Evolutionary conservation across 768 basidiomycete genomes (phyloP), one percentile per base, ranked within the genome.

Genomic region (Amylocystis lapponica): DNA sequence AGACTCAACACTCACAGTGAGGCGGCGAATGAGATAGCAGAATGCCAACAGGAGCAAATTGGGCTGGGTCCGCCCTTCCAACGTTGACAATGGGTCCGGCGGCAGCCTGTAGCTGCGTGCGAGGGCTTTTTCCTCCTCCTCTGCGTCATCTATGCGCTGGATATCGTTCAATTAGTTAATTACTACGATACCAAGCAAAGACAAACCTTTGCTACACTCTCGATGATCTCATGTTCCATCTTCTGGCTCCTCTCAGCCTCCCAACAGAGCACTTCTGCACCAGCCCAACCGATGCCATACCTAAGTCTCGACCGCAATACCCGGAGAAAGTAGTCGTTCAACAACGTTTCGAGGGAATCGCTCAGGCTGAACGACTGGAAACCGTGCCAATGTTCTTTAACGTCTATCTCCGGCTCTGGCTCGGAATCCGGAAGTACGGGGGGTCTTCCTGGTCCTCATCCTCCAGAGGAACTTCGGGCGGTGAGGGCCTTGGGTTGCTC

Each of bases 1-100:
- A 37, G 17, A 29, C 16, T 14, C 13, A 32, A 43, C 12, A 58
- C 69, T 42, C 49, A 81, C 81, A 45, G 75, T 69, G 29, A 85
- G 64, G 13, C 84, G 74, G 14, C 85, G 72, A 16, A 86, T 49
- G 16, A 85, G 69, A 57, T 83, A 86, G 34, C 67, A 72, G 52
- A 82, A 83, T 1, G 82, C 76, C 4, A 75, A 66, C n/a, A 81
- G 65, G 1, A 78, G 74, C 13, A 85, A 59, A 46, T 87, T 86
- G 50, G 83, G 63, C 3, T 67, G 54, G 3, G 65, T 62, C 3
- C 54, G 53, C 6, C 53, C 40, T 4, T 56, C 52, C 6, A 70
- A 54, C 1, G 54, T 64, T 0, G 48, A 39, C 4, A 84, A 59
- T 16, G 79, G 79, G 55, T 84, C 83, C 22, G 67, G 61, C 1